Evolutionary conservation across 306 rosid species (phyloP).

Genomic region (Canavalia gladiata): DNA sequence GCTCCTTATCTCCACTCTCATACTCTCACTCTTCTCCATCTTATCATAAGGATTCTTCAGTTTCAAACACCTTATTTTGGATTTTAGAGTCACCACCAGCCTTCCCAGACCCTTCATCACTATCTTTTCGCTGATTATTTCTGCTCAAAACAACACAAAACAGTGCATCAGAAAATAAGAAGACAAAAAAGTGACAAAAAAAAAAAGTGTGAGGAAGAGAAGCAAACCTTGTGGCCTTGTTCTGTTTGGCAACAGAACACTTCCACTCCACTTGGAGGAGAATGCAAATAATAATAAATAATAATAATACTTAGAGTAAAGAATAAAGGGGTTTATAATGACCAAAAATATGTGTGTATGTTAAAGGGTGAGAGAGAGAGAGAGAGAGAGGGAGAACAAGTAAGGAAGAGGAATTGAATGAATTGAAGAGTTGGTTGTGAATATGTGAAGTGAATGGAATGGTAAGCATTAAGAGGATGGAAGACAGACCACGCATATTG

Average conservation of each 20-base stretch:
- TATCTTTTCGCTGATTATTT: slow-evolving; percentile 13
- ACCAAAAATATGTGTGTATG: not conserved
- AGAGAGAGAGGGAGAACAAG: not conserved
- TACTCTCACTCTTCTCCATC: slow-evolving; percentile 96
- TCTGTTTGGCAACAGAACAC: slow-evolving; percentile 31
- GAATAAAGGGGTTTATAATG: slow-evolving; percentile 15
- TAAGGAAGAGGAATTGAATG: slow-evolving; percentile 42
- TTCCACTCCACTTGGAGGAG: not conserved
- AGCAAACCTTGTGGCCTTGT: slow-evolving; percentile 39
- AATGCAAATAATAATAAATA: not conserved
- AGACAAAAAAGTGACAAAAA: not conserved
- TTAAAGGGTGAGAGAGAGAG: not conserved
- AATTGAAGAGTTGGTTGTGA: slow-evolving; percentile 38
- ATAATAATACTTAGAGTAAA: not conserved
- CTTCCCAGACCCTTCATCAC: slow-evolving; percentile 72
- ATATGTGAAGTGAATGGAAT: slow-evolving; percentile 23
- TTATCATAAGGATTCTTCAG: slow-evolving; percentile 79
- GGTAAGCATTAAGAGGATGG: slow-evolving; percentile 27
- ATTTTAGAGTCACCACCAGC: slow-evolving; percentile 69
- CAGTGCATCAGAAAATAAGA: not conserved
- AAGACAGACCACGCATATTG: slow-evolving; percentile 43
- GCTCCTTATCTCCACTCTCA: slow-evolving; percentile 95
- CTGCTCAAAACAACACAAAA: slow-evolving; percentile 37
- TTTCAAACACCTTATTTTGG: slow-evolving; percentile 76
- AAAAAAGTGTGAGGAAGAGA: not conserved